Evolutionary conservation across 2,329 filamentous ascomycete species (phyloP), one percentile per base, ranked within the genome.

Genomic region (Graphilbum sp.): DNA sequence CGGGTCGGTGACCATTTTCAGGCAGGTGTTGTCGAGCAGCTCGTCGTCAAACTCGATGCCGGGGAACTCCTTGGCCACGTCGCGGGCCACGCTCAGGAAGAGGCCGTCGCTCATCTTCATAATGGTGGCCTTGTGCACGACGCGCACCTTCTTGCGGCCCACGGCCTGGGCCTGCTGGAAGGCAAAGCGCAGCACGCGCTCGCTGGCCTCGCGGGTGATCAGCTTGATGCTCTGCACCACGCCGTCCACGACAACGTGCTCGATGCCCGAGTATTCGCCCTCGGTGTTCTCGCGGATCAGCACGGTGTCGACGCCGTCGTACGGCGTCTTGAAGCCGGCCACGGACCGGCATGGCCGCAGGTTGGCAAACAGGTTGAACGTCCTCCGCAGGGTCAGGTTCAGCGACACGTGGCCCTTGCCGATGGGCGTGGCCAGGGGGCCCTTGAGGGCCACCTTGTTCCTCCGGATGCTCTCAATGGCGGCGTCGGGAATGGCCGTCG

Each of bases 31-130:
- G 74, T 98, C 90, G 52, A 98, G 80, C 49, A 98, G 75, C 73
- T 98, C 90, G 52, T 84, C 84, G 57, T 96, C 88, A 59, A 98
- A 96, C 66, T 95, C 83, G 54, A 98, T 84, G 52, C 78, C 70
- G 47, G 90, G 90, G 75, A 83, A 98, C 58, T 96, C 87, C 75
- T 93, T 93, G 61, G 85, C 72, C 49, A 98, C 75, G 45, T 90
- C 74, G 50, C 77, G 69, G 51, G 80, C 90, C 45, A 81, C 85
- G 62, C 73, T 82, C 51, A 98, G 74, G 78, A 98, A 98, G 45
- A 98, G 83, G 66, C 90, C 90, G 61, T 98, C 90, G 58, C 81
- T 88, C 84, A 95, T 93, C 78, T 98, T 98, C 90, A 98, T 98
- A 69, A 98, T 98, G 57, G 90, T 96, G 60, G 90, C 90, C 76